A percentile compares a stretch with the other conserved stretches of the same genome.
These are phyloP conservation scores for Begonia fuchsioides DNA, from an alignment of 306 rosid species.

Conservation along the genomic window DNA sequence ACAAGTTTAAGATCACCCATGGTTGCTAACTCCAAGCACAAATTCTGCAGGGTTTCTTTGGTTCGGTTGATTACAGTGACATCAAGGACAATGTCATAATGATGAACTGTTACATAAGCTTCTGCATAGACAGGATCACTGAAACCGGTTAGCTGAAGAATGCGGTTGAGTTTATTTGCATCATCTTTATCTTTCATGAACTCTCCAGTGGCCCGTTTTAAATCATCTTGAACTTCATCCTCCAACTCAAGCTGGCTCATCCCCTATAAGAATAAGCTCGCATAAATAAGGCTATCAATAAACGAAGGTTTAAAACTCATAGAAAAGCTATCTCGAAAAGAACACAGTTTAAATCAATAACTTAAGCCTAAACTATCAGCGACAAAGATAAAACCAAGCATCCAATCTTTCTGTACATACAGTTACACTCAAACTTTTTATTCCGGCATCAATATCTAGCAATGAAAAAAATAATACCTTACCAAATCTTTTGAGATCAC, in stretches of 20 bases:
- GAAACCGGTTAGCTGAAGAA: too few species aligned
- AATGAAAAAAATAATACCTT: too few species aligned
- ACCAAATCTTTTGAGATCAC: neutral
- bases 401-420: neutral
- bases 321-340: neutral
- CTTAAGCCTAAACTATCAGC: too few species aligned
- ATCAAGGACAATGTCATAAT: constrained; percentile 92
- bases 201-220: too few species aligned
- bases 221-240: too few species aligned
- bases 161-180: too few species aligned
- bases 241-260: too few species aligned
- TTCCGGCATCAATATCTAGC: too few species aligned
- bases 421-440: neutral
- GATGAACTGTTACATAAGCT: constrained; percentile 95
- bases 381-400: neutral
- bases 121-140: constrained; percentile 99
- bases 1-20: constrained; percentile 99
- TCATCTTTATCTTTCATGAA: too few species aligned
- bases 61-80: too few species aligned
- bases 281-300: neutral
- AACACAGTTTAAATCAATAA: neutral
- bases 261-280: constrained; percentile 18
- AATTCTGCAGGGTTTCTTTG: constrained; percentile 93
- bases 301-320: too few species aligned
- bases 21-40: constrained; percentile 97